Evolutionary conservation across 2,329 filamentous ascomycete species (phyloP), one percentile per base, ranked within the genome.

Genomic region (Metarhizium sp.): DNA sequence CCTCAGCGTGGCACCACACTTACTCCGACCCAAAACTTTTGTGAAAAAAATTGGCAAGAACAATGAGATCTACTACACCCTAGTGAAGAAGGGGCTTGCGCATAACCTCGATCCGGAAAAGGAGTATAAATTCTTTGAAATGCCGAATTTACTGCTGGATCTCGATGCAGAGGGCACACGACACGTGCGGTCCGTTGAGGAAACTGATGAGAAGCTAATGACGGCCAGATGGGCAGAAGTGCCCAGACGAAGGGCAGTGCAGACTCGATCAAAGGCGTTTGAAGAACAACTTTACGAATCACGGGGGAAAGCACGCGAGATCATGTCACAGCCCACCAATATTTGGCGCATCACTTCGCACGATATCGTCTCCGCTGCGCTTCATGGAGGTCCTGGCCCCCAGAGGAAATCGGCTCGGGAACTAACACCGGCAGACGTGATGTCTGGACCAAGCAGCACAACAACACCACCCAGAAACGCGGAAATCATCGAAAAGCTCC

Each of bases 161-260:
- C 75, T 83, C 43, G 79, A 82, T 59, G 75, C 76, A 48, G 71
- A 75, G 57, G 70, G 74, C 20, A 74, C 63, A 59, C 66, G 62
- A 1, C 64, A 69, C 50, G 77, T 81, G 43, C 75, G 78, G 32
- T 62, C 65, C 2, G 74, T 67, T 54, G 66, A 72, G 49, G 59
- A 69, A 3, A 59, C 61, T 4, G 67, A 76, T 48, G 73, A 74
- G 53, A 62, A 59, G n/a, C 59, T 52, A 3, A 66, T 69, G 57
- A 48, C 42, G 43, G 60, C 57, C 18, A 65, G 59, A 55, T 76
- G 70, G 69, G 61, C 51, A 34, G 48, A 57, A 10, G 56, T 62
- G 40, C 61, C 59, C 5, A 62, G 59, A 38, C 60, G 61, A 16
- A 56, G 57, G 10, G 58, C 63, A 13, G 57, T 71, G 25, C 57